Conservation (phyloP, 2,329 filamentous ascomycete species). For the Exophiala spinifera region DNA sequence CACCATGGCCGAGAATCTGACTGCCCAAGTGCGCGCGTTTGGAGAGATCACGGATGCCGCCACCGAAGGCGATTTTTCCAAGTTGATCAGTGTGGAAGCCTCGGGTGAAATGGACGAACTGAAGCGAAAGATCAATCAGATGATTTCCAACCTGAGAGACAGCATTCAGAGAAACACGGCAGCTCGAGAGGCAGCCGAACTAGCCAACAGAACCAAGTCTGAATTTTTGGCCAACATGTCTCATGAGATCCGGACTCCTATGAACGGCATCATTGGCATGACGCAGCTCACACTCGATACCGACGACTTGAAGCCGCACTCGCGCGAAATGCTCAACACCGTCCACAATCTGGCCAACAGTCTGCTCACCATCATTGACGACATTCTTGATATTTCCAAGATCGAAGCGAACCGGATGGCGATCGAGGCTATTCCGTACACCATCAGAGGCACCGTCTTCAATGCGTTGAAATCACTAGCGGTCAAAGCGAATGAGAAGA, state of each 20-base stretch:
- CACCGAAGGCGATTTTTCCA: constrained; percentile 94
- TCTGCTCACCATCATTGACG: constrained; percentile 92
- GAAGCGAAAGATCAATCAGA: constrained; percentile 98
- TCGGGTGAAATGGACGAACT: constrained; percentile 99
- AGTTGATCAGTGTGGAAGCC: constrained; percentile 92
- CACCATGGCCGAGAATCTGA: constrained; percentile 82
- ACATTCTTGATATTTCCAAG: constrained; percentile 66
- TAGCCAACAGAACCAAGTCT: constrained; percentile 97
- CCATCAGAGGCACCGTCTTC: constrained; percentile 89
- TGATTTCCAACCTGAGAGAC: constrained; percentile 93
- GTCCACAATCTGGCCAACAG: constrained; percentile 96
- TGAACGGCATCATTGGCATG: constrained; percentile 98
- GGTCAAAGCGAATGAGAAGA: constrained; percentile 96
- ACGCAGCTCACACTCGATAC: constrained; percentile 94
- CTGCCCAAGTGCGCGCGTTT: constrained; percentile 94
- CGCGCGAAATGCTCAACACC: constrained; percentile 97
- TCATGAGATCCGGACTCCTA: constrained; percentile 94
- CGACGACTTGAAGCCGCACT: constrained; percentile 88
- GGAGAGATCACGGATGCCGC: constrained; percentile 98
- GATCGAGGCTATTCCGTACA: constrained; percentile 96
- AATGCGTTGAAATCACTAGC: constrained; percentile 94
- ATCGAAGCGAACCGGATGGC: constrained; percentile 97
- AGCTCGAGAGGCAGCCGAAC: constrained; percentile 89
- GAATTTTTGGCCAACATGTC: constrained; percentile 99
- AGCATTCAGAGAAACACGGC: constrained; percentile 96